Conservation (phyloP, 176 grass and related monocot species). For the Phoenix dactylifera region DNA sequence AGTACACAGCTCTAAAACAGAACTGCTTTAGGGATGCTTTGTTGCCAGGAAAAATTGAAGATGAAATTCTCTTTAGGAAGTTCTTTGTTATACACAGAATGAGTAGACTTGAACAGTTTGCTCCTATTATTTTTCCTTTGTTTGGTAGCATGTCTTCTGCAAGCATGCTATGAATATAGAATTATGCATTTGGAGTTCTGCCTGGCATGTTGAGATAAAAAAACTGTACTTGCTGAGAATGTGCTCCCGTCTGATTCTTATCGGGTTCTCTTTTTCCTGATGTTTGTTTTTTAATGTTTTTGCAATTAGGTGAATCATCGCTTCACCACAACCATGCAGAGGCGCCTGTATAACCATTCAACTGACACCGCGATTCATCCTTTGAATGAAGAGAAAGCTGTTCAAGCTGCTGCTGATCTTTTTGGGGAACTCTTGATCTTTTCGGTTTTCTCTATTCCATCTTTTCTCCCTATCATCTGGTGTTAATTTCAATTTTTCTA, state of each 20-base stretch:
- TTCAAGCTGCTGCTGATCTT: slow-evolving; percentile 90
- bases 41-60: no score
- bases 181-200: not conserved
- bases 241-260: not conserved
- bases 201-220: not conserved
- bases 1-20: no score
- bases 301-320: slow-evolving; percentile 66
- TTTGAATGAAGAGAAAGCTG: slow-evolving; percentile 83
- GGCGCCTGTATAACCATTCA: slow-evolving; percentile 65
- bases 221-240: not conserved
- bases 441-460: slow-evolving; percentile 29
- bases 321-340: slow-evolving; percentile 84
- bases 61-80: no score
- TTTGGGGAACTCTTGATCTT: slow-evolving; percentile 81
- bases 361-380: slow-evolving; percentile 65
- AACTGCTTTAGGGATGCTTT: no score
- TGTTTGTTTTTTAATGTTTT: slow-evolving; percentile 20
- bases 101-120: no score
- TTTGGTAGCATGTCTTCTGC: no score
- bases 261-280: slow-evolving; percentile 4
- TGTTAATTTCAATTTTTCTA: no score
- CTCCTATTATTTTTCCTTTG: no score
- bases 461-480: not conserved
- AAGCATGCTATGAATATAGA: no score
- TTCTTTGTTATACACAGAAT: no score